Evolutionary conservation across 352 stramenopile species (phyloP).

Genomic region (Phytophthora pluvialis): DNA sequence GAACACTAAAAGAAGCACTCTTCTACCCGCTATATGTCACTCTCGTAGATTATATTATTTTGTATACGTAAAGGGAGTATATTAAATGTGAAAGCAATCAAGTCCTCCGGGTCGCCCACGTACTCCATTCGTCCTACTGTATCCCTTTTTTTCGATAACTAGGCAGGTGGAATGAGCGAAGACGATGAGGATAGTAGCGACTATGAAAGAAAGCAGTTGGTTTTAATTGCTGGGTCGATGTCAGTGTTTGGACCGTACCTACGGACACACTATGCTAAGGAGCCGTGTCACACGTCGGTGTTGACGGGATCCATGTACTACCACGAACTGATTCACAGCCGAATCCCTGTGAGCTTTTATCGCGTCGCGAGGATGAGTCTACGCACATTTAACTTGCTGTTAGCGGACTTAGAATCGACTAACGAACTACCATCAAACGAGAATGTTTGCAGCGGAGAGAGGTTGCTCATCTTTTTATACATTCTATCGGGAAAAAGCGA

Average conservation of each 20-base stretch:
- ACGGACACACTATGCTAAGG: neutral
- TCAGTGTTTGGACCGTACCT: neutral
- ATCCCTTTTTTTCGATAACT: too few relatives aligned
- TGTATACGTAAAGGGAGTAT: too few relatives aligned
- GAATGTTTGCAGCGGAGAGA: neutral
- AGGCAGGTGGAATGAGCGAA: neutral
- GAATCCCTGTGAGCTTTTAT: neutral
- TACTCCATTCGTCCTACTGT: too few relatives aligned
- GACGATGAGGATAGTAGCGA: neutral
- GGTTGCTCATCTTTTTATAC: constrained; percentile 2
- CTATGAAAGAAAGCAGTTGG: neutral
- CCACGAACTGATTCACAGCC: neutral
- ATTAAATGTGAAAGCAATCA: too few relatives aligned
- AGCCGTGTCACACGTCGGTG: neutral
- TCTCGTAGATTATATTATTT: too few relatives aligned
- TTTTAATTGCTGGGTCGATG: neutral
- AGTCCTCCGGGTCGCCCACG: too few relatives aligned
- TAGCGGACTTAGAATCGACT: neutral
- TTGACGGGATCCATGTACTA: neutral
- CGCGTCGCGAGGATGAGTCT: neutral
- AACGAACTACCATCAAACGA: neutral
- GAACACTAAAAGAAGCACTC: too few relatives aligned
- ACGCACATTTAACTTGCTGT: neutral
- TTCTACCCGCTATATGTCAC: too few relatives aligned
- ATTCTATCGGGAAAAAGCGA: neutral